A percentile compares a stretch with the other conserved stretches of the same genome.
These are phyloP conservation scores for Coemansia sp. DNA, from an alignment of 192 early-diverging fungal species.

Conservation along the genomic window DNA sequence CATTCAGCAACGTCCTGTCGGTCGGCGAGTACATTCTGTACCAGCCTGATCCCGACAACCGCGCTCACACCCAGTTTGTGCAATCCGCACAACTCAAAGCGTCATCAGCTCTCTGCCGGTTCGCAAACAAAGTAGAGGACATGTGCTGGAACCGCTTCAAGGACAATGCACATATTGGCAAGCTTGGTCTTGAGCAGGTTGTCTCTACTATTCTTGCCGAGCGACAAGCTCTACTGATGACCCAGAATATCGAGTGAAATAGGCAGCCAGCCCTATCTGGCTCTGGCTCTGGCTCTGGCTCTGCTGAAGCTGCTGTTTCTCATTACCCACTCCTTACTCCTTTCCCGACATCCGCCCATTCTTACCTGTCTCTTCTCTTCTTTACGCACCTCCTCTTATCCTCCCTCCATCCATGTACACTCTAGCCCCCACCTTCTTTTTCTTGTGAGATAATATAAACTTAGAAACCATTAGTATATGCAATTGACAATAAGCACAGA, in stretches of 20 bases:
- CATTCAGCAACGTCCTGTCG: conserved; percentile 77
- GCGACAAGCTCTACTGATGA: conserved; percentile 39
- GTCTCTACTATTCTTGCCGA: conserved; percentile 48
- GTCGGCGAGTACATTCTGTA: conserved; percentile 88
- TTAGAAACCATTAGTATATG: too few relatives aligned
- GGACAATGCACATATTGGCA: conserved; percentile 84
- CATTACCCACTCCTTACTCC: background rate
- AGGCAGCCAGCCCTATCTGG: background rate
- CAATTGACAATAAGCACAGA: too few relatives aligned
- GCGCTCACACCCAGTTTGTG: conserved; percentile 63
- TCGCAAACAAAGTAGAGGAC: conserved; percentile 79
- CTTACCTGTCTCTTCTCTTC: background rate
- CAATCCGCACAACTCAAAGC: conserved; percentile 85
- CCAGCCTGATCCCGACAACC: conserved; percentile 62
- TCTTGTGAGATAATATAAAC: too few relatives aligned
- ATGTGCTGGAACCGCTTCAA: conserved; percentile 83
- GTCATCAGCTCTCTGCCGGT: conserved; percentile 64
- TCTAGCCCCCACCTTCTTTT: too few relatives aligned
- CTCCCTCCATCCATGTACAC: too few relatives aligned
- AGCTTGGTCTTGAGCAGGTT: conserved; percentile 83
- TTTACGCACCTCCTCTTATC: too few relatives aligned
- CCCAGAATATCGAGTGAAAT: conserved; percentile 17
- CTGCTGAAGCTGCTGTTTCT: background rate
- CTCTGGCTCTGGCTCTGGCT: background rate
- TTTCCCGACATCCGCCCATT: background rate